Evolutionary conservation across 176 grass and related monocot species (phyloP).

Genomic region (Saccharum spontaneum): DNA sequence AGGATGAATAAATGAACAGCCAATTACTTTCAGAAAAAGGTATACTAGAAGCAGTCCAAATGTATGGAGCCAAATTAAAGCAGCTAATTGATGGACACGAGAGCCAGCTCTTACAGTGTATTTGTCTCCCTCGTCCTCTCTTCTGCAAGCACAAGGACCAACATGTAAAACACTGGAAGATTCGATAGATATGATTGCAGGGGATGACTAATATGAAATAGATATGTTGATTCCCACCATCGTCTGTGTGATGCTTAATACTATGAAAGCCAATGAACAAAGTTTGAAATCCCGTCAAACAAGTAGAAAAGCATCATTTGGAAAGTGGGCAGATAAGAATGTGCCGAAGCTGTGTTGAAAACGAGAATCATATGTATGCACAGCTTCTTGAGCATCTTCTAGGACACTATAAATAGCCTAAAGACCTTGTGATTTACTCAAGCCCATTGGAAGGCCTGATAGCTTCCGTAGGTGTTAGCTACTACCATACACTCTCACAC

Average conservation of each 20-base stretch:
- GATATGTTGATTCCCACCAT: slow-evolving; percentile 27
- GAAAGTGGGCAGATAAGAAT: slow-evolving; percentile 14
- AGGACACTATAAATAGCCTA: slow-evolving; percentile 40
- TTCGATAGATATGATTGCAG: slow-evolving; percentile 1
- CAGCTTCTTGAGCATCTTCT: neutral
- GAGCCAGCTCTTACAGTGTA: neutral
- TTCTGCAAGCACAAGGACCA: neutral
- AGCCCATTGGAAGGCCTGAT: slow-evolving; percentile 36
- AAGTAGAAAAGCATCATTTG: slow-evolving; percentile 43
- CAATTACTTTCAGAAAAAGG: neutral
- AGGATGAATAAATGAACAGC: neutral
- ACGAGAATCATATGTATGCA: slow-evolving; percentile 27
- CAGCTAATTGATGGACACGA: neutral
- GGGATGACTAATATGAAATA: neutral
- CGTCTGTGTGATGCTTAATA: slow-evolving; percentile 2
- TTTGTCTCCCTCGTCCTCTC: no score
- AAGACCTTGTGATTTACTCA: slow-evolving; percentile 20
- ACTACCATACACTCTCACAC: slow-evolving; percentile 13
- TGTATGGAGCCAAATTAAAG: neutral
- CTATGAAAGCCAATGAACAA: neutral
- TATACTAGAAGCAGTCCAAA: neutral
- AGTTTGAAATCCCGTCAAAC: slow-evolving; percentile 30
- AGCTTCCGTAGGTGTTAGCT: slow-evolving; percentile 20
- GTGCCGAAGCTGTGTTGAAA: slow-evolving; percentile 7
- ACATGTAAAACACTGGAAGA: neutral